Evolutionary conservation across 495 filamentous ascomycete genomes (phyloP), one percentile per base, ranked within the genome.

Genomic region (Penicillium salamii): DNA sequence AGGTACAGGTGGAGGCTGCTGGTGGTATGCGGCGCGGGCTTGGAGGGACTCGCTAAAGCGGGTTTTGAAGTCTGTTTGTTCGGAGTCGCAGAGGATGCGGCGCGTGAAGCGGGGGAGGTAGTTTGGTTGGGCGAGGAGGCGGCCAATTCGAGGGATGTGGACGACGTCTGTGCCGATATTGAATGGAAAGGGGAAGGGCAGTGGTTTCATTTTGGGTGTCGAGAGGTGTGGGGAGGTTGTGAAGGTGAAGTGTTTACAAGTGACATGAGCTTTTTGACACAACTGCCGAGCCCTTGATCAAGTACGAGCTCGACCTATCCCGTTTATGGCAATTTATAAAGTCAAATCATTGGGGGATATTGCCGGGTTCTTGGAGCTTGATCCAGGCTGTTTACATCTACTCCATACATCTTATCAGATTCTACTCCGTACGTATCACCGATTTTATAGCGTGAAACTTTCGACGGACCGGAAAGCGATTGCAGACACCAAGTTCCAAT

Each of bases 121-220:
- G 49, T 57, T 54, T 26, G 62, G 66, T 31, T 59, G 70, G 41
- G 53, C 60, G 50, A 80, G 53, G 43, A 79, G 72, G 31, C 69
- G 69, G 44, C 62, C 44, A 39, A 79, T 75, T 23, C 76, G 77
- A 1, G 77, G 77, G 54, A 78, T 64, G 58, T 80, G 75, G 50
- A 79, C 76, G 49, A 80, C 72, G 64, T 79, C 77, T 42, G 78
- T 71, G 46, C 77, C 77, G 44, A 80, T 72, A 42, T 74, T 69
- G 20, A 78, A 55, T 35, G 70, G 39, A 41, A 68, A 53, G 21
- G 71, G 73, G 52, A 75, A 75, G 7, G 69, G 68, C 9, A 62
- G 41, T 1, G 61, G 59, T 55, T 68, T 69, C 56, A 63, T 65
- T 44, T 26, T 40, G 17, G n/a, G 0, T 15, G 32, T 41, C 24